Conservation (phyloP, 2,329 filamentous ascomycete species). For the Cercospora brassicicola region DNA sequence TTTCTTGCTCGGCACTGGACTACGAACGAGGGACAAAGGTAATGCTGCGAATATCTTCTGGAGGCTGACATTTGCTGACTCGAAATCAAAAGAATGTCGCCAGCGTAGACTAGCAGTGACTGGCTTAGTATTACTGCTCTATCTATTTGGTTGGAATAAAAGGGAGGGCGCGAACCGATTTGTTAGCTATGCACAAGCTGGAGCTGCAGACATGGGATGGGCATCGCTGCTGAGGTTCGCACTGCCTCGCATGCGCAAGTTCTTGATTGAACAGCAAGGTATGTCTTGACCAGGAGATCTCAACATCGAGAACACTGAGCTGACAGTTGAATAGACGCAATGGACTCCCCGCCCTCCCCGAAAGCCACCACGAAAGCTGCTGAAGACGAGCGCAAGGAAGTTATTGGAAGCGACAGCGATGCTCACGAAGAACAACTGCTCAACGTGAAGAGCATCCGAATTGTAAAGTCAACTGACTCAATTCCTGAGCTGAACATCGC, state of each 20-base stretch:
- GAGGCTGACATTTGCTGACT: background rate
- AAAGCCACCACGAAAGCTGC: background rate
- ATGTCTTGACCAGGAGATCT: no score
- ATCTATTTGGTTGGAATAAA: background rate
- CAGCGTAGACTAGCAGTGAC: background rate
- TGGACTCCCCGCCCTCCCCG: background rate
- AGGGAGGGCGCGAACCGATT: background rate
- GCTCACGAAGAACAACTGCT: background rate
- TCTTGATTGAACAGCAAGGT: slow-evolving; percentile 1
- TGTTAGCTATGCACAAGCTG: background rate
- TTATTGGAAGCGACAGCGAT: no score
- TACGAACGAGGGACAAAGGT: background rate
- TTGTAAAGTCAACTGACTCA: background rate
- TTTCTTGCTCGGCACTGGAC: background rate
- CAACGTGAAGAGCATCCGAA: no score
- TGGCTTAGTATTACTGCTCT: background rate
- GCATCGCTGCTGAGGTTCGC: background rate
- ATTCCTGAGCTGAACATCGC: background rate
- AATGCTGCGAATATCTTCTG: background rate
- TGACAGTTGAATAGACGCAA: background rate
- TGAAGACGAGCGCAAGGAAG: background rate
- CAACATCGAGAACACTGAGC: background rate
- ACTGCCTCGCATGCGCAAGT: background rate
- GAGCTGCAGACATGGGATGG: background rate
- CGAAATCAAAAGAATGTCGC: background rate